These are phyloP conservation scores for Anethum foeniculum DNA, from an alignment of 140 eudicot species.

Conservation along the genomic window DNA sequence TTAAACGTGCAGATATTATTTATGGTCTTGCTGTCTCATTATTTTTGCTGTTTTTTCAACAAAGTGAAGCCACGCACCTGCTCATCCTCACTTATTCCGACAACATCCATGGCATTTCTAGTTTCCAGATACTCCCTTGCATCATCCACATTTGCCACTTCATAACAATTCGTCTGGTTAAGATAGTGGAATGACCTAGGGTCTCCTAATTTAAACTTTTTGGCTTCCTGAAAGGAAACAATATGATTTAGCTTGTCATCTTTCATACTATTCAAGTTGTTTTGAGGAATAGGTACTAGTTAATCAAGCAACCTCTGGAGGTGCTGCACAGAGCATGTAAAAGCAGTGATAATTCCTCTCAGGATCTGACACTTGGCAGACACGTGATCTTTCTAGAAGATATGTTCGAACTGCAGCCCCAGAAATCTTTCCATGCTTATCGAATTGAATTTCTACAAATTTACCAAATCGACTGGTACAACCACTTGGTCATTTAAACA, in stretches of 20 bases:
- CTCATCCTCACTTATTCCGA: conserved; percentile 79
- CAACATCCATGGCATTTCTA: conserved; percentile 88
- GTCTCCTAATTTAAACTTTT: conserved; percentile 66
- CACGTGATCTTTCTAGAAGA: conserved; percentile 89
- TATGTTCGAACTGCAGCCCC: conserved; percentile 88
- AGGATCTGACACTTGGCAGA: conserved; percentile 85
- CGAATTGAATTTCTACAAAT: conserved; percentile 88
- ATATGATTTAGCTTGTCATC: background rate
- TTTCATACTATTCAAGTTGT: background rate
- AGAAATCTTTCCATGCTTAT: conserved; percentile 72
- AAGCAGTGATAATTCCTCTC: conserved; percentile 91
- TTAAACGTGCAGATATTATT: background rate
- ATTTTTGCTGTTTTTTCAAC: background rate
- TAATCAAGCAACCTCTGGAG: conserved; percentile 57
- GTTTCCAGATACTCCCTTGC: conserved; percentile 88
- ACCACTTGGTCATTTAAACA: conserved; percentile 42
- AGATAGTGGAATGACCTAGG: conserved; percentile 77
- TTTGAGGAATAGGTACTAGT: conserved; percentile 1
- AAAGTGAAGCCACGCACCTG: conserved; percentile 39
- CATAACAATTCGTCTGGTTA: conserved; percentile 76
- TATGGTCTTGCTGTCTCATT: background rate
- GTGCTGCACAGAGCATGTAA: conserved; percentile 93
- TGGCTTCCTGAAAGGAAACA: conserved; percentile 48
- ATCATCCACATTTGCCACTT: conserved; percentile 78
- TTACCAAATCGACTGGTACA: conserved; percentile 91